These are phyloP conservation scores for Leccinum aurantiacum DNA, from an alignment of 768 basidiomycete genomes.

Conservation along the genomic window DNA sequence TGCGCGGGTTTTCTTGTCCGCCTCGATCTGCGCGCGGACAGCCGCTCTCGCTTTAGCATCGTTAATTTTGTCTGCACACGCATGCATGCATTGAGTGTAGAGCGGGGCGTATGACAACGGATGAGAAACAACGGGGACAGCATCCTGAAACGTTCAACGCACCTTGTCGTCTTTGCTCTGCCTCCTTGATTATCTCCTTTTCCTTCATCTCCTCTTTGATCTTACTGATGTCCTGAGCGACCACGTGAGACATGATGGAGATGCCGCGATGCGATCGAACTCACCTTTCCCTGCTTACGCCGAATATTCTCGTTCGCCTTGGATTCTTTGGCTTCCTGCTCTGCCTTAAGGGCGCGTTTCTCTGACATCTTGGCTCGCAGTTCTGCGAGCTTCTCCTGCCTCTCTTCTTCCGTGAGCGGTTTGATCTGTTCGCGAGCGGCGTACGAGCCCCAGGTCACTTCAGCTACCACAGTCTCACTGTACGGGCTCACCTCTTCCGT, in stretches of 20 bases:
- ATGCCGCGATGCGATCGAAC: neutral
- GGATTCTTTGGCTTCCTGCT: slow-evolving; percentile 69
- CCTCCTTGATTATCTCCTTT: slow-evolving; percentile 83
- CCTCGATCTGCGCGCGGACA: slow-evolving; percentile 92
- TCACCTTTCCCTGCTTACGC: slow-evolving; percentile 81
- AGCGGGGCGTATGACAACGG: neutral
- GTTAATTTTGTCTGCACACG: slow-evolving; percentile 74
- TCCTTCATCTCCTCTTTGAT: slow-evolving; percentile 74
- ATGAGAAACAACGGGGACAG: neutral
- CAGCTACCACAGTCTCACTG: neutral
- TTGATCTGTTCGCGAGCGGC: slow-evolving; percentile 59
- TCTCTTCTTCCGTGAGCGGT: slow-evolving; percentile 94
- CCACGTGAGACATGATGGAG: slow-evolving; percentile 1
- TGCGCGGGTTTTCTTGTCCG: slow-evolving; percentile 85
- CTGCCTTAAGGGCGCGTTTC: slow-evolving; percentile 73
- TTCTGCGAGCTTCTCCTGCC: slow-evolving; percentile 75
- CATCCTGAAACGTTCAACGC: slow-evolving; percentile 37
- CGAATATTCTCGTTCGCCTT: slow-evolving; percentile 76
- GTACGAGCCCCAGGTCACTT: neutral
- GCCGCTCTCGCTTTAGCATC: slow-evolving; percentile 85
- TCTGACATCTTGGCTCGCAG: slow-evolving; percentile 75
- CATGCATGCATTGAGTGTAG: neutral
- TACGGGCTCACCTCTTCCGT: slow-evolving; percentile 76
- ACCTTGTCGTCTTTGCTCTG: slow-evolving; percentile 71
- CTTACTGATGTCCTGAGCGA: slow-evolving; percentile 60